Evolutionary conservation across 306 rosid species (phyloP), one percentile per base, ranked within the genome.

Genomic region (Vigna mungo): DNA sequence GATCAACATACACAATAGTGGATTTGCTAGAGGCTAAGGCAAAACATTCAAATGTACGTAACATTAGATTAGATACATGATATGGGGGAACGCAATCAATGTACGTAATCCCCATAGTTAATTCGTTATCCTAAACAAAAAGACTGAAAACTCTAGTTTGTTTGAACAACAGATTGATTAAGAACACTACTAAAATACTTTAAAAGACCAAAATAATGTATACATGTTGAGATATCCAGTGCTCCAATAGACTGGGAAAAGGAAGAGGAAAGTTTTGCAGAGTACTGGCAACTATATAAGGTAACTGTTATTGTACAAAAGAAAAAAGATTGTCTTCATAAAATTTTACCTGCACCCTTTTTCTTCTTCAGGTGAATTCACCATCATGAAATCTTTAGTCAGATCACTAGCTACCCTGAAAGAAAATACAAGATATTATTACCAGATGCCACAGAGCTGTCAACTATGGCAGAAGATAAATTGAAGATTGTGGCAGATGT

Each of bases 321-420:
- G 30, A 9, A 52, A 75, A 59, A 59, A 27, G 87, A 85, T 84
- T 87, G 39, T 74, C 88, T 83, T 78, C 75, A 80, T 51, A 82
- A 85, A 76, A 62, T 75, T 87, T 79, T 86, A 88, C 89, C 92
- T 85, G 80, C 78, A 73, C 80, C 86, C 87, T 80, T 87, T 81
- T 60, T 77, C 81, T 72, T 77, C 88, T 76, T 83, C 86, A 53
- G 93, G 87, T 85, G 88, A 88, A 88, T 84, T 83, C 93, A 88
- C 97, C 96, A 77, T 90, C 88, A 34, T 83, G 87, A 79, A 79
- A 86, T 81, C 82, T 32, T 74, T 70, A 77, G 86, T 86, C 85
- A 87, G 87, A 84, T 84, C 93, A 86, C 81, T 85, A 84, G 92
- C 91, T 83, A 85, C 80, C 81, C 97, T 92, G 93, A 88, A 75